Evolutionary conservation across 164 flowering plant genomes (phyloP), one percentile per base, ranked within the genome.

Genomic region (Aristolochia fimbriata): DNA sequence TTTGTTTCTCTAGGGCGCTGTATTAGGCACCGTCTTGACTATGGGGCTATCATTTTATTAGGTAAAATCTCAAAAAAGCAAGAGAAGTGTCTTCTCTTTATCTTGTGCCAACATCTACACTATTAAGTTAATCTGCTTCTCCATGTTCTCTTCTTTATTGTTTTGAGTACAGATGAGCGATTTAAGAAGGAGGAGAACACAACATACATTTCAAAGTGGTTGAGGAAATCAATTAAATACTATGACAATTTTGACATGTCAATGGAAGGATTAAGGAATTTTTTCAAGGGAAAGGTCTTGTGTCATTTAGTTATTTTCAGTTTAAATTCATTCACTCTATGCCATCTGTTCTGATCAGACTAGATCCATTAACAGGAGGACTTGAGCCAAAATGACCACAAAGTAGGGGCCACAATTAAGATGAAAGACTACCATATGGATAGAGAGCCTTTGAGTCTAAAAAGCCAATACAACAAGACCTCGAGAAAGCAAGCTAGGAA

Each of bases 31-130:
- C 83, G 73, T 52, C 70, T 73, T 74, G 99, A 94, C 73, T 85
- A 91, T 80, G 99, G 99, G 52, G 96, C 93, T 68, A 76, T 94
- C 74, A 83, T 93, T 73, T 80, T 90, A 31, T 66, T 93, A 71
- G 99, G 97, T 93, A 52, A 81, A 27, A 17, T 49, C 7, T 49
- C 52, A 49, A 17, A 19, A 15, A 1, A 20, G 2, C 19, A 49
- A 49, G n/a, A 49, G 52, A 20, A 20, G 52, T 49, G n/a, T 49
- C 52, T 20, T 37, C 43, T 6, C 43, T 37, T 37, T 27, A 10
- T 37, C 43, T 37, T 37, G 43, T 37, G 12, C 43, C 12, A 27
- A 37, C 43, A 37, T 7, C 9, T 37, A 5, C 8, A 37, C 43
- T 10, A 37, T 6, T 3, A 37, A 37, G 10, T 7, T 37, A 37